Base-by-base conservation (phyloP, 202 grass and related monocot species). In the Saccharum hybrid region DNA sequence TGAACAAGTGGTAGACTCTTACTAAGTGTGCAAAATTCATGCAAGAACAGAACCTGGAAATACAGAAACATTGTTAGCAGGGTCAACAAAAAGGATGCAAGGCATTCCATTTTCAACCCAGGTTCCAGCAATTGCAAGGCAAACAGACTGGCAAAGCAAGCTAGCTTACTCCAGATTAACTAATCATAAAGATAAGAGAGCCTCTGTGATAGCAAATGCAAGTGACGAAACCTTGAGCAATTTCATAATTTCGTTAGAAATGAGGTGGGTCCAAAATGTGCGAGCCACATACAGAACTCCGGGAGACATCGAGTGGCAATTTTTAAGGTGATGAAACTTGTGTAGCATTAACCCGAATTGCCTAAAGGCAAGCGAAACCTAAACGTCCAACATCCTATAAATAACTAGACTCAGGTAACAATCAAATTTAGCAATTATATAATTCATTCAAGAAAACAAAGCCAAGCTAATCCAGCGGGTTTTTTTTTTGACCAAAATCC, bases 1-100 rank as follows among this genome's bases (percentile, higher is more conserved):
- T 96, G 96, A 80, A 96, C 96, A 86, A 94, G 84, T 21, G 88
- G 93, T 76, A 99, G 85, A 88, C 96, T 99, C 88, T 96, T 99
- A 89, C 93, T 94, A 39, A 99, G 89, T 79, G 93, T 88, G 79
- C 93, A 96, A 85, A 99, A 96, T 51, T 99, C 96, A 72, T 94
- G 96, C 88, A 99, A 94, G 83, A 99, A 99, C 39, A 92, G 80
- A 72, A 99, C 93, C 96, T 99, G 86, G 66, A 90, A 60, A 82
- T 26, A 62, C 42, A 87, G 30, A 73, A 86, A 76, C 7, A 41
- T 57, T 48, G 46, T 82, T 79, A 85, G 57, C 28, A 62, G 59
- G 49, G 66, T 51, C 79, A 78, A 28, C 21, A 68, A 63, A 26
- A 34, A 67, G 61, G 46, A 75, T 26, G 21, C 26, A 89, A 59